A percentile compares a stretch with the other conserved stretches of the same genome.
Conservation (phyloP, 768 basidiomycete species). For the Rubroboletus satanas region DNA sequence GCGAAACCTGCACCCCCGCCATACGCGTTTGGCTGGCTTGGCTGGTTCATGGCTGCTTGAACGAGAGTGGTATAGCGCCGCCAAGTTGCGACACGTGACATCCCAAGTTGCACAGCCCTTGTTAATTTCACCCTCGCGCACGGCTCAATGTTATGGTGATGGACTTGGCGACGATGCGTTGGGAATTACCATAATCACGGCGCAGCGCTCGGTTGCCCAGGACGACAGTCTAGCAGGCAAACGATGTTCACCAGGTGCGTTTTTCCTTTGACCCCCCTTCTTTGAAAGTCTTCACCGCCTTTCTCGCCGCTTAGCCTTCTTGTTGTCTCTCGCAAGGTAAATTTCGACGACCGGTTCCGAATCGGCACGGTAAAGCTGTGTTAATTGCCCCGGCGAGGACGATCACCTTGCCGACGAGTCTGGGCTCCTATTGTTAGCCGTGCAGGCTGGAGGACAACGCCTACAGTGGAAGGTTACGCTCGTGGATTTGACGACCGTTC, state of each 20-base stretch:
- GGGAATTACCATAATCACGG: slow-evolving; percentile 16
- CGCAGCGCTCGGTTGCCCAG: slow-evolving; percentile 5
- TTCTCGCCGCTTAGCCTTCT: neutral
- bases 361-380: slow-evolving; percentile 20
- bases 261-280: neutral
- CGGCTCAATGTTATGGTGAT: neutral
- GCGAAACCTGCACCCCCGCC: slow-evolving; percentile 33
- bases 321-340: neutral
- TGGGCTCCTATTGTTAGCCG: slow-evolving; percentile 43
- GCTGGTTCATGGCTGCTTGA: slow-evolving; percentile 38
- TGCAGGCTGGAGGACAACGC: slow-evolving; percentile 22
- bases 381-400: slow-evolving; percentile 10
- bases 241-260: neutral
- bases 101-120: slow-evolving; percentile 10
- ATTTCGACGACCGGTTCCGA: slow-evolving; percentile 14
- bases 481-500: slow-evolving; percentile 31
- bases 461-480: slow-evolving; percentile 22
- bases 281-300: neutral
- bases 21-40: slow-evolving; percentile 28
- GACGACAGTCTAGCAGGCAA: slow-evolving; percentile 3
- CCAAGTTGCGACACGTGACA: slow-evolving; percentile 13
- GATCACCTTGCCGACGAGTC: slow-evolving; percentile 64
- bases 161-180: slow-evolving; percentile 14
- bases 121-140: neutral
- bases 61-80: neutral